phyloP scores from a whole-genome alignment of 2,329 filamentous ascomycete genomes.

The Alternaria ethzedia region DNA sequence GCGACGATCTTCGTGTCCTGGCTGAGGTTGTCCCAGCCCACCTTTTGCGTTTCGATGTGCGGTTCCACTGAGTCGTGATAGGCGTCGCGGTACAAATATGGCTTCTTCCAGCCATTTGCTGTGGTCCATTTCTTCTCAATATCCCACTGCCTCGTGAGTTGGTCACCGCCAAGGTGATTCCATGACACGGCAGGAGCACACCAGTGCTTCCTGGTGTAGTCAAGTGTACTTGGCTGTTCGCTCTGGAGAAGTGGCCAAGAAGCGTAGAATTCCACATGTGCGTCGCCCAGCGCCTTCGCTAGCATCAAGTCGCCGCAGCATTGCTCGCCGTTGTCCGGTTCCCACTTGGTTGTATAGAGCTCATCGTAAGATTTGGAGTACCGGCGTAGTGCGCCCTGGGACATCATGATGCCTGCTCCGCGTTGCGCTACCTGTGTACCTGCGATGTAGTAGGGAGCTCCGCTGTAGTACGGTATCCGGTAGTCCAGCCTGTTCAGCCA shows the following conservation, averaged over 20 bases:
- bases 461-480: constrained; percentile 52
- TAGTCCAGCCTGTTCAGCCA: constrained; percentile 50
- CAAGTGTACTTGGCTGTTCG: constrained; percentile 49
- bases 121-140: constrained; percentile 43
- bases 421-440: constrained; percentile 50
- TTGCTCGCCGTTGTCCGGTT: constrained; percentile 34
- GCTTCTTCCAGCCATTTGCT: constrained; percentile 38
- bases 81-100: constrained; percentile 44
- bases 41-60: constrained; percentile 32
- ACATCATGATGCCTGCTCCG: constrained; percentile 53
- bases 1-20: constrained; percentile 26
- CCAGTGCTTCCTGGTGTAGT: constrained; percentile 51
- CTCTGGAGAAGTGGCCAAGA: constrained; percentile 54
- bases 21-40: constrained; percentile 46
- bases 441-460: constrained; percentile 47
- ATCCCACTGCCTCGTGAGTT: constrained; percentile 39
- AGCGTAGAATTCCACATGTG: constrained; percentile 45
- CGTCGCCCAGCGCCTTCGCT: constrained; percentile 42
- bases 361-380: constrained; percentile 41
- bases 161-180: constrained; percentile 36
- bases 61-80: constrained; percentile 41
- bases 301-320: constrained; percentile 50
- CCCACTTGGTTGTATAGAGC: constrained; percentile 42
- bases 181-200: constrained; percentile 52
- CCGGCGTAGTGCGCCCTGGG: constrained; percentile 48